Conservation (phyloP, 306 rosid genomes). For the Cyclanthera cordifolia region DNA sequence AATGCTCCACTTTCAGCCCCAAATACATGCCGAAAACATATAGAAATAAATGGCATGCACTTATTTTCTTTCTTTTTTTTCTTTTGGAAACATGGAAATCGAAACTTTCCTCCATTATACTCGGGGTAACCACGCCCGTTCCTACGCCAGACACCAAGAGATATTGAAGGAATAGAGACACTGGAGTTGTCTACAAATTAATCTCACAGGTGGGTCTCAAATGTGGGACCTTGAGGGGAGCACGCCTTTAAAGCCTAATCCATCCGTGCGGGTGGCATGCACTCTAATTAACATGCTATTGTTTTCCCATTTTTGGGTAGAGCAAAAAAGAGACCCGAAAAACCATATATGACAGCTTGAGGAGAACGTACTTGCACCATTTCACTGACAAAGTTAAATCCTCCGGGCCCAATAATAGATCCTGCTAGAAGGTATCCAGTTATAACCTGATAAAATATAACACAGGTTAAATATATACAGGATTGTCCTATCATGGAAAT, state of each 20-base stretch:
- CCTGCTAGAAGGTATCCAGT: conserved; percentile 49
- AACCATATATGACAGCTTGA: neutral
- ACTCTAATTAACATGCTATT: neutral
- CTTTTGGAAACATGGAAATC: too few species aligned
- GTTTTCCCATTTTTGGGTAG: neutral
- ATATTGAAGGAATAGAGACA: too few species aligned
- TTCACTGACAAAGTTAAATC: conserved; percentile 43
- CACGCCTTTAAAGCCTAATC: too few species aligned
- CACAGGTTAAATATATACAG: conserved; percentile 10
- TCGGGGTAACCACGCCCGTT: too few species aligned
- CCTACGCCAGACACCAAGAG: too few species aligned
- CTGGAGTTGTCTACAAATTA: too few species aligned
- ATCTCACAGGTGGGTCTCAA: too few species aligned
- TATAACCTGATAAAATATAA: conserved; percentile 30
- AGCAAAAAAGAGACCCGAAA: neutral
- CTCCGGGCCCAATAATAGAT: conserved; percentile 46
- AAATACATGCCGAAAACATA: neutral
- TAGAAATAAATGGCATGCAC: neutral
- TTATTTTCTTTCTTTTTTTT: too few species aligned
- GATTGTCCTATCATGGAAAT: conserved; percentile 1
- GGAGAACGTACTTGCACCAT: conserved; percentile 39
- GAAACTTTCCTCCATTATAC: too few species aligned
- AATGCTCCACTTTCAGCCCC: neutral
- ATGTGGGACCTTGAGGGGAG: too few species aligned
- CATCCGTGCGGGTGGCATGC: too few species aligned